Evolutionary conservation across 768 basidiomycete species (phyloP).

Genomic region (Tubosaeta sp.): DNA sequence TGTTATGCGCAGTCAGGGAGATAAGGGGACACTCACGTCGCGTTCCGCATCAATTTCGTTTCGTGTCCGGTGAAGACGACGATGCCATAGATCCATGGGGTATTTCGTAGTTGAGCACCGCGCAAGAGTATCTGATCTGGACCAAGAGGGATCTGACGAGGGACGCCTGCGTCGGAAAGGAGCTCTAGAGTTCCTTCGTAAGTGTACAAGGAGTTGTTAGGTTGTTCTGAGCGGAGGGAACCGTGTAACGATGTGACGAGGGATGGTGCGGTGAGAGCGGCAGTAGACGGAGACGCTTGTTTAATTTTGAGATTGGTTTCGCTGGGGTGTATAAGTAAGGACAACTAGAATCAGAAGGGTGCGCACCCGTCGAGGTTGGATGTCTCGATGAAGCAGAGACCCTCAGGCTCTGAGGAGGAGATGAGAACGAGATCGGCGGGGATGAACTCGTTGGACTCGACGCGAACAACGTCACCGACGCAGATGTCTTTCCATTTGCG

Average conservation of each 20-base stretch:
- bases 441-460: slow-evolving; percentile 92
- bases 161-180: slow-evolving; percentile 47
- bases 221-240: slow-evolving; percentile 89
- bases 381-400: slow-evolving; percentile 96
- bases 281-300: slow-evolving; percentile 82
- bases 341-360: neutral
- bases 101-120: slow-evolving; percentile 94
- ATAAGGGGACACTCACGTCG: slow-evolving; percentile 66
- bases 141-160: slow-evolving; percentile 84
- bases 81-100: slow-evolving; percentile 93
- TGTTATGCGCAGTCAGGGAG: neutral
- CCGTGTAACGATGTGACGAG: slow-evolving; percentile 73
- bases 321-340: slow-evolving; percentile 34
- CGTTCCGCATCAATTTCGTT: slow-evolving; percentile 97
- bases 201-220: slow-evolving; percentile 96
- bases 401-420: slow-evolving; percentile 92
- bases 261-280: slow-evolving; percentile 70
- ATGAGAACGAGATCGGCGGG: slow-evolving; percentile 90
- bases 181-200: slow-evolving; percentile 83
- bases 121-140: slow-evolving; percentile 93
- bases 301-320: slow-evolving; percentile 99
- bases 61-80: slow-evolving; percentile 96
- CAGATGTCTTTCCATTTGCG: slow-evolving; percentile 85
- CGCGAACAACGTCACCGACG: slow-evolving; percentile 89
- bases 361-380: slow-evolving; percentile 93